Conservation (phyloP, 352 stramenopile genomes). For the Globisporangium iwayamae region DNA sequence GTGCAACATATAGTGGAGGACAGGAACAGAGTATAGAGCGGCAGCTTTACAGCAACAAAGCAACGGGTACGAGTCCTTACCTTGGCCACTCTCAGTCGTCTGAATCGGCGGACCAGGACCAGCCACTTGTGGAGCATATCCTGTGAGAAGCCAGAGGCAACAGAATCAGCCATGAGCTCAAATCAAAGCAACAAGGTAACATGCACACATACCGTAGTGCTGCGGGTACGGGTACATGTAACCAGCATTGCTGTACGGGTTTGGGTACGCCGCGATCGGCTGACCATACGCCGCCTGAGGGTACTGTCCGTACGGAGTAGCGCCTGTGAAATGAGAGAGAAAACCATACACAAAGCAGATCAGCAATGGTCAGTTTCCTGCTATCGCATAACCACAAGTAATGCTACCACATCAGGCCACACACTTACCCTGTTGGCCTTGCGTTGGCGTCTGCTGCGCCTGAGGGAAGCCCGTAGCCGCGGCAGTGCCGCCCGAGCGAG, state of each 20-base stretch:
- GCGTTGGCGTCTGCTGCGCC: slow-evolving; percentile 24
- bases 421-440: slow-evolving; percentile 41
- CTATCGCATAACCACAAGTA: not conserved
- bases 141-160: slow-evolving; percentile 20
- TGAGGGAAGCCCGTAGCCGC: slow-evolving; percentile 25
- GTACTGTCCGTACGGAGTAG: slow-evolving; percentile 62
- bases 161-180: not conserved
- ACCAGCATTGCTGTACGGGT: slow-evolving; percentile 59
- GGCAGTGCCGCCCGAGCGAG: slow-evolving; percentile 24
- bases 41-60: not conserved
- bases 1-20: slow-evolving; percentile 22
- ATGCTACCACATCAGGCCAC: too few relatives aligned
- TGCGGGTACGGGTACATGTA: slow-evolving; percentile 89
- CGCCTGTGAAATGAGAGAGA: slow-evolving; percentile 2
- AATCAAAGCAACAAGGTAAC: not conserved
- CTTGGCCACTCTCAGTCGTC: slow-evolving; percentile 86
- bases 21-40: slow-evolving; percentile 7
- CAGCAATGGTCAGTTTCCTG: not conserved
- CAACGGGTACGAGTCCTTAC: slow-evolving; percentile 26
- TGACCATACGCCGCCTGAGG: slow-evolving; percentile 66
- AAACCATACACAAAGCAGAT: not conserved
- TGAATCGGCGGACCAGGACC: slow-evolving; percentile 85
- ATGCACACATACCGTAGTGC: slow-evolving; percentile 52
- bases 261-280: slow-evolving; percentile 65
- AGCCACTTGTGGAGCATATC: slow-evolving; percentile 80